These are phyloP conservation scores for Mrakiaceae sp. DNA, from an alignment of 1,284 basidiomycete genomes.

Conservation along the genomic window DNA sequence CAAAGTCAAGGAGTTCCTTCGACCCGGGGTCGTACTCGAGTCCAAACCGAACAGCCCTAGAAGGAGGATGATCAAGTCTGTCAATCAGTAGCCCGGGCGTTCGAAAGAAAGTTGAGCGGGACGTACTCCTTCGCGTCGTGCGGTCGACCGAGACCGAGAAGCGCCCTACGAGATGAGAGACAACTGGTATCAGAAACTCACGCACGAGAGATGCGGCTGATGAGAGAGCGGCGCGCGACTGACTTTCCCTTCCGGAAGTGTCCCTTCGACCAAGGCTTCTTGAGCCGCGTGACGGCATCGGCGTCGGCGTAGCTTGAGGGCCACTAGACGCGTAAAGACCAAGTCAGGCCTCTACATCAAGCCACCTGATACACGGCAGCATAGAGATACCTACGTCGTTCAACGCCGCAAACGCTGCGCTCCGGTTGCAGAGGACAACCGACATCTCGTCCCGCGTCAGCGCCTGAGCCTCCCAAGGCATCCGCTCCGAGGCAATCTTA, in stretches of 20 bases:
- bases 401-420: slow-evolving; percentile 67
- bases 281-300: slow-evolving; percentile 73
- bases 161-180: slow-evolving; percentile 38
- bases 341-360: too few relatives aligned
- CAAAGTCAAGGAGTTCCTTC: slow-evolving; percentile 29
- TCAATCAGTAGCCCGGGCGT: too few relatives aligned
- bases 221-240: neutral
- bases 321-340: slow-evolving; percentile 22
- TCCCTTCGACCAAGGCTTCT: slow-evolving; percentile 85
- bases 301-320: slow-evolving; percentile 80
- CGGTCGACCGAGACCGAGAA: slow-evolving; percentile 58
- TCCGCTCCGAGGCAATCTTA: slow-evolving; percentile 66
- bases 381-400: slow-evolving; percentile 42
- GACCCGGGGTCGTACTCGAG: slow-evolving; percentile 8
- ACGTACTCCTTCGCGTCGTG: slow-evolving; percentile 48
- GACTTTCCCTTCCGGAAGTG: slow-evolving; percentile 79
- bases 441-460: slow-evolving; percentile 81
- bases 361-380: neutral
- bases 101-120: neutral
- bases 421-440: slow-evolving; percentile 79
- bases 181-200: neutral
- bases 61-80: neutral
- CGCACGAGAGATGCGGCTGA: neutral
- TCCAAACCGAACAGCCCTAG: neutral
- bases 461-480: slow-evolving; percentile 77